These are phyloP conservation scores for Cicer bijugum DNA, from an alignment of 306 rosid genomes.

Conservation along the genomic window DNA sequence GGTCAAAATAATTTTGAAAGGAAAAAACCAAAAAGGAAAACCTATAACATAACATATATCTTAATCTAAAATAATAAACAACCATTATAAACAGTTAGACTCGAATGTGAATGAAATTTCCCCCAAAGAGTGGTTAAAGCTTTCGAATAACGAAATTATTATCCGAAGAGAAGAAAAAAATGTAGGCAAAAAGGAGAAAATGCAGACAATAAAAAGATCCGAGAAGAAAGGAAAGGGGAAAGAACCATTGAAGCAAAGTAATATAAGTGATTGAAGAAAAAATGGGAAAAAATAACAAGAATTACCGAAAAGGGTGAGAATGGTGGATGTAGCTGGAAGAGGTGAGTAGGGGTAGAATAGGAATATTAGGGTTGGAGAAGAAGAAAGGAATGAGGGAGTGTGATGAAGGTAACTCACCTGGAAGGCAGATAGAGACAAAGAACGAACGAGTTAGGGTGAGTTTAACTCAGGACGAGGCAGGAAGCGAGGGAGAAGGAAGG, in stretches of 20 bases:
- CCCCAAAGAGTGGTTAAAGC: neutral
- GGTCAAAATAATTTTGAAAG: neutral
- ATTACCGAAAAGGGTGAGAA: constrained; percentile 37
- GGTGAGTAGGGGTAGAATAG: neutral
- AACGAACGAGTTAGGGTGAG: constrained; percentile 48
- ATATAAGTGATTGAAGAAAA: neutral
- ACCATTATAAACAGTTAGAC: neutral
- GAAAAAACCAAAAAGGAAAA: neutral
- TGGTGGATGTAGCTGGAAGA: neutral
- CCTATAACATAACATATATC: neutral
- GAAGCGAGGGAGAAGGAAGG: constrained; percentile 10
- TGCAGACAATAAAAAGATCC: constrained; percentile 37
- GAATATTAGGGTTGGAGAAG: neutral
- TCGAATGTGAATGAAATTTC: constrained; percentile 4
- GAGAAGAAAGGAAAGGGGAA: neutral
- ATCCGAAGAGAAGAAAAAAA: neutral
- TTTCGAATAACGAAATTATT: neutral
- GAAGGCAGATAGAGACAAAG: neutral
- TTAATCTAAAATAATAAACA: neutral
- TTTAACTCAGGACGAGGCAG: constrained; percentile 20
- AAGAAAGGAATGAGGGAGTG: constrained; percentile 7
- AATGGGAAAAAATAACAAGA: neutral
- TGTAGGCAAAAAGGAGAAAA: constrained; percentile 23
- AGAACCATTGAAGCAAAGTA: neutral
- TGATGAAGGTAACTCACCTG: constrained; percentile 33